Evolutionary conservation across 75 land plant species (phyloP), one percentile per base, ranked within the genome.

Genomic region (Pinus taeda): DNA sequence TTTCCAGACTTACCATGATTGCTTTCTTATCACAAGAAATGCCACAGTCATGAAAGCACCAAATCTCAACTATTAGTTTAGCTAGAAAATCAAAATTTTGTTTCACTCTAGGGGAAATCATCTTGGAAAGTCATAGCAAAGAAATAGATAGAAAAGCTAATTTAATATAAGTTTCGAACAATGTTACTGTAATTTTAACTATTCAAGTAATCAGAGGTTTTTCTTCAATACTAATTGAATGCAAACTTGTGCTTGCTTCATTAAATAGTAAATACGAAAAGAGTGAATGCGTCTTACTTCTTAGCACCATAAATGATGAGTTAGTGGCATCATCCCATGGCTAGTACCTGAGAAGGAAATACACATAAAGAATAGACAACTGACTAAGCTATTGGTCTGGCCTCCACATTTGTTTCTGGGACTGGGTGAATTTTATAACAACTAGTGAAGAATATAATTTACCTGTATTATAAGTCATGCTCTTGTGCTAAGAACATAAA

Each of bases 271-370:
- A 21, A 57, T 17, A 66, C 20, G 3, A 73, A 66, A 18, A 57
- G 62, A 73, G 36, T 4, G 7, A 66, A 4, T 26, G 15, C 77
- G 7, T 53, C 88, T 81, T 89, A 96, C 99, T 87, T 77, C 81
- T 96, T 74, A 85, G 86, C 39, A 97, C 99, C 88, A 90, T 92
- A 1, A 78, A 77, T 57, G 93, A 59, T 30, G 98, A 96, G 80
- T 96, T 86, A n/a, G 95, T 88, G 67, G 94, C 98, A 83, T 96
- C 98, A 73, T 96, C 98, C 98, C 99, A 96, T 17, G 97, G 99
- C 99, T 97, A 96, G 59, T 15, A 12, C 81, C 90, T 94, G 11
- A n/a, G n/a, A n/a, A n/a, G n/a, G n/a, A n/a, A n/a, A n/a, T n/a
- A n/a, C n/a, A n/a, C n/a, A n/a, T n/a, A n/a, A n/a, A n/a, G n/a